Percentiles rank a stretch among this genome's conserved stretches.
These are phyloP conservation scores for Trypanosoma brucei DNA, from an alignment of 208 protist species.

Conservation along the genomic window DNA sequence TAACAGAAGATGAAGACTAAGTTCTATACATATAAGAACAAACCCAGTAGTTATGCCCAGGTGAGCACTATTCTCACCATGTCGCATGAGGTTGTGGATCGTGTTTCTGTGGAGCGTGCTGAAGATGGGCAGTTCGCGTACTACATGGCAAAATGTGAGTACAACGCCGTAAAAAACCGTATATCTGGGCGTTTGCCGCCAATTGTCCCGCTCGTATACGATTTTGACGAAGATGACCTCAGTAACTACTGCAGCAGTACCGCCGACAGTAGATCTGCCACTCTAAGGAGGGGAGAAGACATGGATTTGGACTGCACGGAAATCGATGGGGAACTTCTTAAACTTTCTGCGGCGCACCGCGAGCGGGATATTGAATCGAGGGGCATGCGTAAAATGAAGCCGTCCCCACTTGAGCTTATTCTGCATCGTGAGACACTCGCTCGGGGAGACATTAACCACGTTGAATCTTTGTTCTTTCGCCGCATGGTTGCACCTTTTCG, in stretches of 20 bases:
- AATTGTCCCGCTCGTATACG: neutral
- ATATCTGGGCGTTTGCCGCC: constrained; percentile 26
- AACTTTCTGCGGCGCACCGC: constrained; percentile 19
- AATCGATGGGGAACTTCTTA: constrained; percentile 25
- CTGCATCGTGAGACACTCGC: constrained; percentile 30
- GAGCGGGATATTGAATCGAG: constrained; percentile 19
- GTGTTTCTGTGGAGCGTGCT: constrained; percentile 25
- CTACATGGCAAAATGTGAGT: constrained; percentile 34
- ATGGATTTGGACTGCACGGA: constrained; percentile 11
- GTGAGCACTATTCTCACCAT: constrained; percentile 23
- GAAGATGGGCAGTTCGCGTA: constrained; percentile 27
- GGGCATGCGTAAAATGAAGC: constrained; percentile 11
- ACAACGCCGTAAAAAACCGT: constrained; percentile 31
- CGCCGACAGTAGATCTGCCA: constrained; percentile 3
- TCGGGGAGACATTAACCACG: constrained; percentile 41
- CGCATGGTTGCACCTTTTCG: constrained; percentile 6
- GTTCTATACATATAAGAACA: neutral
- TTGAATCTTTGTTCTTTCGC: constrained; percentile 16
- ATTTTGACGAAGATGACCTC: constrained; percentile 13
- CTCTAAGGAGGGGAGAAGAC: constrained; percentile 2
- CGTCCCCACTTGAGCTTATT: constrained; percentile 17
- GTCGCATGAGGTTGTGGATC: constrained; percentile 42
- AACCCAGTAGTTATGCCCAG: constrained; percentile 12
- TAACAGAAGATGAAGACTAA: neutral
- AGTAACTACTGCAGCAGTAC: constrained; percentile 24